Evolutionary conservation across 2,329 filamentous ascomycete species (phyloP), one percentile per base, ranked within the genome.

Genomic region (Stachybotrys elegans): DNA sequence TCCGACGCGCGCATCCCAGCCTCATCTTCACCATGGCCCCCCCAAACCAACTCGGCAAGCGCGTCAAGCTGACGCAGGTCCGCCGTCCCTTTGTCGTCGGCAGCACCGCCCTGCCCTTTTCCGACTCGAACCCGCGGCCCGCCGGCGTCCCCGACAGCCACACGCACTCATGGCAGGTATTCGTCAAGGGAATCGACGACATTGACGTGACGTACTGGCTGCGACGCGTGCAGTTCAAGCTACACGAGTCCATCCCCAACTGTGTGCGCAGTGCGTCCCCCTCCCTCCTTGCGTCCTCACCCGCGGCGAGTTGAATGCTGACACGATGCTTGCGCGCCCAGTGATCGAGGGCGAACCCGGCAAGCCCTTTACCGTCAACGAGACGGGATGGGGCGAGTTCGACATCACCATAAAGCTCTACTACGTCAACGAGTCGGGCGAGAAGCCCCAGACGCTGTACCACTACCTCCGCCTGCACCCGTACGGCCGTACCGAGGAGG

Each of bases 331-430:
- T n/a, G 7, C 19, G 5, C 11, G 14, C 13, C n/a, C 38, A 79
- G 75, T 86, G 62, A 75, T 93, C 58, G 91, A 95, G 58, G 79
- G 81, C 48, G 79, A 87, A 41, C 67, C 70, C 1, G 72, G 73
- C n/a, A 76, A 78, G 49, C 59, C 90, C 11, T 98, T 96, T 58
- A 75, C 88, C 58, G 86, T 97, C 48, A 80, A 81, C 50, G 93
- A 97, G 67, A 97, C 93, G 0, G 93, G 93, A 40, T 98, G 94
- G 88, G 93, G 93, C 58, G 93, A 96, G 69, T 98, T 98, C 70
- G 89, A 93, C 63, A 94, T 98, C 58, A 88, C 91, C 50, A 86
- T 98, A 61, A 90, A 95, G 61, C 77, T 98, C 36, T 95, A 95
- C 71, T 98, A 96, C 67, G 83, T 88, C 44, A 83, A 86, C 44